Percentiles rank a stretch among this genome's conserved stretches.
These are phyloP conservation scores for Aspergillus kassunensis DNA, from an alignment of 495 filamentous ascomycete species.

Conservation along the genomic window DNA sequence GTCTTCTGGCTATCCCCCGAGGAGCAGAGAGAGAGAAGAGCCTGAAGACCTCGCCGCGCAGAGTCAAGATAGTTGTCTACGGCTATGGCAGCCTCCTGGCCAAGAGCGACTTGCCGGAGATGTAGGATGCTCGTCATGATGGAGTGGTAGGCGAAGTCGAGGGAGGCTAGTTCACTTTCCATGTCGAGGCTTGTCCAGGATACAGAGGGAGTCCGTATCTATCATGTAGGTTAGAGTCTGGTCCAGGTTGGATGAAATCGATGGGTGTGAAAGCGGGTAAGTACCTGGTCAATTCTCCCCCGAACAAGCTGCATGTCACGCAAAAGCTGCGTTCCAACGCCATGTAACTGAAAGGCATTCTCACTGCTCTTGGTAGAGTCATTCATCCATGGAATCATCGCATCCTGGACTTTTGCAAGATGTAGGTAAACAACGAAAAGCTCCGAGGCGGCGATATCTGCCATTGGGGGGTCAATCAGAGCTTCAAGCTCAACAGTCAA, in stretches of 20 bases:
- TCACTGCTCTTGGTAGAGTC: not conserved
- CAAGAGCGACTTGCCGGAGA: conserved; percentile 1
- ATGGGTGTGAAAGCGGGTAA: not conserved
- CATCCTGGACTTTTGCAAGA: conserved; percentile 21
- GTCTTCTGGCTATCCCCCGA: conserved; percentile 16
- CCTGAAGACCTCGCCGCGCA: conserved; percentile 19
- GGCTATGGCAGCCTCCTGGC: not conserved
- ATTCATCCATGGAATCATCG: conserved; percentile 9
- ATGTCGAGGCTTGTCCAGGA: conserved; percentile 21
- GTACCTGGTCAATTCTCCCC: conserved; percentile 15
- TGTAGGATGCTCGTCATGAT: conserved; percentile 19
- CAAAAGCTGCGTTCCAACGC: not conserved
- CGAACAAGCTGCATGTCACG: conserved; percentile 17
- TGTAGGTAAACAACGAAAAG: conserved; percentile 17
- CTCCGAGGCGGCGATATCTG: not conserved
- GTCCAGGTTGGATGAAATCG: not conserved
- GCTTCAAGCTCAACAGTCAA: conserved; percentile 7
- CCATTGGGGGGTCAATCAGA: not conserved
- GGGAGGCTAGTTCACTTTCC: conserved; percentile 17
- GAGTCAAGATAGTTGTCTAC: conserved; percentile 7
- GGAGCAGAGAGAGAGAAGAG: conserved; percentile 19
- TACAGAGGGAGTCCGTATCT: conserved; percentile 13
- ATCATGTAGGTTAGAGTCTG: not conserved
- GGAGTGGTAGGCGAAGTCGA: conserved; percentile 23
- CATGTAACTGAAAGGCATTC: too few species aligned